Base-by-base conservation (phyloP, 208 protist genomes). In the Sergeia podlipaevii region DNA sequence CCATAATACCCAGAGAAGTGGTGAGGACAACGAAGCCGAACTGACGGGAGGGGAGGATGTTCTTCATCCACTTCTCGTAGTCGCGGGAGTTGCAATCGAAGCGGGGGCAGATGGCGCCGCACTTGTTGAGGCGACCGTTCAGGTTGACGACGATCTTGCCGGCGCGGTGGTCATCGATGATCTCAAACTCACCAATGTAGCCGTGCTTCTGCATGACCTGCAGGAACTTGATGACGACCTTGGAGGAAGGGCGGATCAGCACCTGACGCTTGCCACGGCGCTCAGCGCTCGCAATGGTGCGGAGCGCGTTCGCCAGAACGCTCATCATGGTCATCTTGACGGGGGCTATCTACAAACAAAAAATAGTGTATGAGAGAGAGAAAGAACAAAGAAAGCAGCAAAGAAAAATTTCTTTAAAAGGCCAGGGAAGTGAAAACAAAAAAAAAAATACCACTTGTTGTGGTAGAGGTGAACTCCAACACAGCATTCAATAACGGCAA, bases 171-270 rank as follows among this genome's bases (percentile, higher is more conserved):
- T 99, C 98, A 84, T 99, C 99, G 71, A 99, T 92, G 79, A 99
- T 87, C 86, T 99, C 98, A 77, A 99, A 99, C 77, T 99, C 99
- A 59, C 98, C 98, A 87, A 99, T 99, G 96, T 99, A 99, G 82
- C 97, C 97, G 86, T 99, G 98, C 86, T 99, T 99, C 96, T 99
- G 97, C 99, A 99, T 99, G 57, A 99, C 97, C 61, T 95, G 82
- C 51, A 99, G 89, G 89, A 99, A 99, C 80, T 99, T 99, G 67
- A 99, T 83, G 61, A 99, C 92, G 55, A 99, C 98, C 89, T 99
- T 99, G 62, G 97, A 99, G 48, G 80, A 93, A 43, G 99, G 99
- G 70, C 98, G 85, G 79, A 99, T 88, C 29, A 99, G 78, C 42
- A 99, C 98, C 86, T 99, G 99, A 63, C 98, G 94, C 93, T 99